Evolutionary conservation across 23 red algal species (phyloP).

Genomic region (Agarophyton chilense): DNA sequence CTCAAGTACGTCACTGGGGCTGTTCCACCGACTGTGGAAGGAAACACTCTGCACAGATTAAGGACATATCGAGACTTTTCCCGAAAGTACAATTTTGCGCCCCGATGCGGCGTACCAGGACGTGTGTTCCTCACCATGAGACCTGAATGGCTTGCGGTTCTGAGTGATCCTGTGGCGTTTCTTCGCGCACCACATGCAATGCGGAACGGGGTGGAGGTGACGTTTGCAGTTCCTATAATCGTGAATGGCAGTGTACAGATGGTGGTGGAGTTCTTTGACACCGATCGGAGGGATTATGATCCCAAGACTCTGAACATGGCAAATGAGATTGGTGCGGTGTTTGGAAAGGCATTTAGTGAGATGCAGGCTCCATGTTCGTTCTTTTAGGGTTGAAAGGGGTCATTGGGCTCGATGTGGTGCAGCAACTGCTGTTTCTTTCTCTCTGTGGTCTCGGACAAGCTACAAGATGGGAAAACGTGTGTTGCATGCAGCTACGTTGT

Average conservation of each 20-base stretch:
- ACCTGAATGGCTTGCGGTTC: slow-evolving; percentile 65
- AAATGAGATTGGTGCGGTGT: slow-evolving; percentile 20
- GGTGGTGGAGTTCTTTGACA: slow-evolving; percentile 75
- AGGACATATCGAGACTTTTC: slow-evolving; percentile 12
- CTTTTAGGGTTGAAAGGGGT: background rate
- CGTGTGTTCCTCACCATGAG: slow-evolving; percentile 58
- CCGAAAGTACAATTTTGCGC: slow-evolving; percentile 41
- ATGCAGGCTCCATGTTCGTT: background rate
- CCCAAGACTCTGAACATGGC: slow-evolving; percentile 4
- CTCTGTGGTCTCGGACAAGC: background rate
- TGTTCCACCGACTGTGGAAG: slow-evolving; percentile 20
- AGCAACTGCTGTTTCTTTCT: background rate
- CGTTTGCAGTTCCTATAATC: slow-evolving; percentile 71
- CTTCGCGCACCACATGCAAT: slow-evolving; percentile 63
- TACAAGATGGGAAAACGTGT: too few relatives aligned
- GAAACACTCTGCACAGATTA: slow-evolving; percentile 4
- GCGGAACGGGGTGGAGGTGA: slow-evolving; percentile 35
- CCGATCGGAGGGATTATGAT: slow-evolving; percentile 54
- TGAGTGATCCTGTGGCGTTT: slow-evolving; percentile 68
- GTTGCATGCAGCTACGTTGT: too few relatives aligned
- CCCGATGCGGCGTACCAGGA: slow-evolving; percentile 57
- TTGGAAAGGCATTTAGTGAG: slow-evolving; percentile 29
- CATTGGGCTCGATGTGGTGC: background rate
- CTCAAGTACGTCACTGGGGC: slow-evolving; percentile 18
- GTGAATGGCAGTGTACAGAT: slow-evolving; percentile 69